Conservation (phyloP, 1,139 yeast genomes). For the Taiozyma sp. region DNA sequence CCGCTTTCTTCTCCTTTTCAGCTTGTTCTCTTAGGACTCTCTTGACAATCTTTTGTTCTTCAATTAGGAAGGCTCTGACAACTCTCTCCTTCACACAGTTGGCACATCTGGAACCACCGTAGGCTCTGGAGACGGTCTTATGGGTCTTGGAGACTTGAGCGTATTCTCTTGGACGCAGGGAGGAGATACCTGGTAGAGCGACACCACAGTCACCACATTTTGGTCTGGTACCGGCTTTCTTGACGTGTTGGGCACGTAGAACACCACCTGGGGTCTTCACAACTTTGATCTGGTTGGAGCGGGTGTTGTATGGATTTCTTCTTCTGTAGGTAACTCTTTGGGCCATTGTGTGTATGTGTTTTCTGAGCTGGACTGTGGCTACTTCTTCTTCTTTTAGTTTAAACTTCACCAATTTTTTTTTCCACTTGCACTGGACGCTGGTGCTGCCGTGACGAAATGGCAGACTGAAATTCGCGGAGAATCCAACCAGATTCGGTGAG, state of each 20-base stretch:
- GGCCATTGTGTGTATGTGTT: constrained; percentile 44
- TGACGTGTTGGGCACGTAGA: constrained; percentile 94
- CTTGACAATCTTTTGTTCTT: constrained; percentile 99
- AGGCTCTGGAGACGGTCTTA: constrained; percentile 98
- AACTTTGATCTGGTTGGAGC: constrained; percentile 98
- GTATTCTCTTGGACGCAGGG: constrained; percentile 97
- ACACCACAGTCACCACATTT: constrained; percentile 99
- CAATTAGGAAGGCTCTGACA: constrained; percentile 98
- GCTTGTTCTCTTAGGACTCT: constrained; percentile 95
- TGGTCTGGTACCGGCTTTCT: constrained; percentile 92
- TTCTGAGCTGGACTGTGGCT: neutral
- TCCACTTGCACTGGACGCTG: neutral
- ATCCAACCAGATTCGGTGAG: neutral
- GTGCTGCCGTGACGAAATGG: neutral
- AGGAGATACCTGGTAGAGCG: constrained; percentile 85
- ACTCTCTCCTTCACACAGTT: constrained; percentile 98
- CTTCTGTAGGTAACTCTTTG: constrained; percentile 81
- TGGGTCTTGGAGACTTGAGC: constrained; percentile 92
- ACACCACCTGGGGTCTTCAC: constrained; percentile 99
- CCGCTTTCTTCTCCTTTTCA: constrained; percentile 61
- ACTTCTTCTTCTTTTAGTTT: neutral
- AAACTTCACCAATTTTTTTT: neutral
- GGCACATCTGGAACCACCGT: constrained; percentile 99
- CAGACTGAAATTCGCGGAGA: neutral
- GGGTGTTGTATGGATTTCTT: constrained; percentile 94